Conservation (phyloP, 495 filamentous ascomycete species). For the Podospora comata region DNA sequence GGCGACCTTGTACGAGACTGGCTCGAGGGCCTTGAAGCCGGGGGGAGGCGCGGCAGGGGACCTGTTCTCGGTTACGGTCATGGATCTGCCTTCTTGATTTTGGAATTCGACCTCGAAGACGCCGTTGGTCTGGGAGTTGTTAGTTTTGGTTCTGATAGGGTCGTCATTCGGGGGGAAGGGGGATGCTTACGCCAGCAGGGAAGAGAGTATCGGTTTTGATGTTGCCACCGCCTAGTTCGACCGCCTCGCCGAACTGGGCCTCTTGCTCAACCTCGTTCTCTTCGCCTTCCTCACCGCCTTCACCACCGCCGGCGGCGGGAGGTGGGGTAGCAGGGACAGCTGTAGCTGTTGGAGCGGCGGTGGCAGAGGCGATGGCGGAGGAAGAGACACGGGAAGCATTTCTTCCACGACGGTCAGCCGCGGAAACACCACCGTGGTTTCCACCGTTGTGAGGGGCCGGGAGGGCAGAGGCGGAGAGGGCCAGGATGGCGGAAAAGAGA, state of each 20-base stretch:
- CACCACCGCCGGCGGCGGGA: conserved; percentile 12
- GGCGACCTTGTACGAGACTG: conserved; percentile 35
- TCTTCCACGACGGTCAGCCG: not conserved
- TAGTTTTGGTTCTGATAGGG: not conserved
- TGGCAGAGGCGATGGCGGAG: conserved; percentile 2
- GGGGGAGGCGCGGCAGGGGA: conserved; percentile 32
- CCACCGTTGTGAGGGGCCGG: conserved; percentile 17
- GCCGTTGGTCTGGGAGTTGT: conserved; percentile 27
- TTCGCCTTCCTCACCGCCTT: conserved; percentile 18
- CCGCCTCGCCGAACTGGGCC: conserved; percentile 24
- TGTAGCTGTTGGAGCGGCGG: not conserved
- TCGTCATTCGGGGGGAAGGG: not conserved
- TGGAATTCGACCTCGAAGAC: conserved; percentile 40
- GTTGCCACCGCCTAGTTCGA: conserved; percentile 27
- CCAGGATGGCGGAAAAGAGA: conserved; percentile 28
- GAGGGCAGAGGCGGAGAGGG: conserved; percentile 25
- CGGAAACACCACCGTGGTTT: not conserved
- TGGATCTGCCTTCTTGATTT: conserved; percentile 24
- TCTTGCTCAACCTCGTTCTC: conserved; percentile 31
- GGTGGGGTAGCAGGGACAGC: conserved; percentile 13
- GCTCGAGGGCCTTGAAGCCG: conserved; percentile 37
- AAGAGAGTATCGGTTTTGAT: conserved; percentile 32
- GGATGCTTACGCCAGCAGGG: conserved; percentile 28
- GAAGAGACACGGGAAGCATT: not conserved
- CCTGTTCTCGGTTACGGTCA: conserved; percentile 38